Percentiles rank a stretch among this genome's conserved stretches.
Evolutionary conservation across 2,329 filamentous ascomycete species (phyloP).

Genomic region (Scytalidium sp.): DNA sequence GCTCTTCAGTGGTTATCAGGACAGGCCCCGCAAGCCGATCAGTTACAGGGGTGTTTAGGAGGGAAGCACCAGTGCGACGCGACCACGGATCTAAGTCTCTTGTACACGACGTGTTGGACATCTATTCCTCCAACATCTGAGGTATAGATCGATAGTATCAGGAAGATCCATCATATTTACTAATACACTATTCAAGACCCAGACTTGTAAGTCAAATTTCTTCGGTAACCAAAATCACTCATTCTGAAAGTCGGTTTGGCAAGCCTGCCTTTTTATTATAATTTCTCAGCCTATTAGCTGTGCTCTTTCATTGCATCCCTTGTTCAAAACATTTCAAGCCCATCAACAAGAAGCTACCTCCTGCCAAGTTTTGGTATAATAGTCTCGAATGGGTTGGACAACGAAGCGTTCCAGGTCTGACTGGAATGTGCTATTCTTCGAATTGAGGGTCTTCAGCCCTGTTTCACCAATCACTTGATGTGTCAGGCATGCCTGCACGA

Average conservation of each 20-base stretch:
- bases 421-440: conserved; percentile 4
- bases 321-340: background rate
- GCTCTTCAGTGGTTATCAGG: background rate
- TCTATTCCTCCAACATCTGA: too few relatives aligned
- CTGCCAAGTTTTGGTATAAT: background rate
- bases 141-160: too few relatives aligned
- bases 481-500: conserved; percentile 5
- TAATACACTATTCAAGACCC: background rate
- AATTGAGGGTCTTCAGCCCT: conserved; percentile 3
- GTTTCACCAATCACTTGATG: conserved; percentile 4
- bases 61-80: background rate
- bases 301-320: too few relatives aligned
- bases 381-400: background rate
- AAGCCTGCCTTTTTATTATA: background rate
- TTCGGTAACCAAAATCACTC: too few relatives aligned
- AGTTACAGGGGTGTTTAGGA: background rate
- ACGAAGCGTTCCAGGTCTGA: conserved; percentile 6
- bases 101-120: too few relatives aligned
- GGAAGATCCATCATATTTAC: too few relatives aligned
- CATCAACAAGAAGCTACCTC: background rate
- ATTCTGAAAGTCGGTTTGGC: too few relatives aligned
- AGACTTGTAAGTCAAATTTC: background rate
- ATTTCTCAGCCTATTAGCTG: background rate
- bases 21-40: background rate
- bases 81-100: background rate